Base-by-base conservation (phyloP, 179 eudicot species). In the Drosera spatulata region DNA sequence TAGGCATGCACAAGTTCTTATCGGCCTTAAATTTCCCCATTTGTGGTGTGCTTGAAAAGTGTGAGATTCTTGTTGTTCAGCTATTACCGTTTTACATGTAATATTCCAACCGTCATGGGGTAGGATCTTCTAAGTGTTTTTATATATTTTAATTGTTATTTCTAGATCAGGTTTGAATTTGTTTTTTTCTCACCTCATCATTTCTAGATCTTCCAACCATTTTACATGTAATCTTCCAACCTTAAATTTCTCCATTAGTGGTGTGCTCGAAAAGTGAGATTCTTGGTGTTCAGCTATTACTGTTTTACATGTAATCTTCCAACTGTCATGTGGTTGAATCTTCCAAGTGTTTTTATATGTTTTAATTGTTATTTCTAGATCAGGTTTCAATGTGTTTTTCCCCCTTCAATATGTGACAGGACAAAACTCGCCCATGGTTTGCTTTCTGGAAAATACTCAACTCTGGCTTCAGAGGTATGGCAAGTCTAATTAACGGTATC, bases 401-500 rank as follows among this genome's bases (percentile, higher is more conserved):
- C 33, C 33, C 33, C 33, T 1, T 22, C 39, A 38, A 51, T 61
- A 10, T 70, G 55, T 76, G 69, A 60, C 77, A 87, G 99, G 77
- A 72, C 87, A 15, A 93, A 93, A 65, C 72, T 93, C 54, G 95
- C 84, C 22, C 85, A 89, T 74, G 99, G 99, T 14, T 69, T 93
- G 82, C 80, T 93, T 55, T 93, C 97, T 58, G 97, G 99, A 61
- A 93, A 80, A 79, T 93, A 89, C 71, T 86, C 99, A 38, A 56
- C 72, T 71, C 93, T 87, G 7, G 68, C 79, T 50, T 53, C 75
- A 62, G 84, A 89, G 99, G 99, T 93, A 66, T 60, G 74, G 63
- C 50, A 56, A 9, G 22, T 50, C 55, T 52, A 45, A 9, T 22
- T n/a, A n/a, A 5, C 39, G 41, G 13, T 42, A 46, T 10, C 56